Evolutionary conservation across 202 grass and related monocot species (phyloP), one percentile per base, ranked within the genome.

Genomic region (Carex arenaria): DNA sequence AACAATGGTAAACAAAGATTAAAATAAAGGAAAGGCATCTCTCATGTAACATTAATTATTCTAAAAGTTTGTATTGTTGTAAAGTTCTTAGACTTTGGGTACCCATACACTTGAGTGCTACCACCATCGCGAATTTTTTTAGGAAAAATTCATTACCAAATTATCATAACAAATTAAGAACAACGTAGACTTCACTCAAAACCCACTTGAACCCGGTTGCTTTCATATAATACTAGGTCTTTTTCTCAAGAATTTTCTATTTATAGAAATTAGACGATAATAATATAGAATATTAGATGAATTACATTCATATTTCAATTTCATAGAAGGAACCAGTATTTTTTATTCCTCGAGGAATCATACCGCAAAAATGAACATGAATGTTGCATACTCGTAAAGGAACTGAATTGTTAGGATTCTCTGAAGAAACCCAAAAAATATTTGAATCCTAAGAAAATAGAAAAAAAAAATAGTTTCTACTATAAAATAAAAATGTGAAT

Each of bases 71-170:
- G 28, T 10, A 6, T 5, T 47, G n/a, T 80, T 80, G 59, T 14
- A 23, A 30, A 80, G 78, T 31, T 19, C 60, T 82, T 82, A 64
- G 88, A 87, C 81, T 85, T 89, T 87, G 68, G 32, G 28, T 45
- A 18, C 56, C 67, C 11, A 79, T 55, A 64, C 86, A 88, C 89
- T 86, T 75, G 80, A 81, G 78, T 76, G 31, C 83, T 67, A 13
- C 66, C 76, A 79, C 84, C 72, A 80, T 59, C 67, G 65, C 32
- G 7, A 3, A 28, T 34, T 54, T 80, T 34, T 54, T 80, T 42
- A 80, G 32, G 18, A 60, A 28, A 34, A 22, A 76, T 76, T 55
- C 55, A 75, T 17, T 57, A 15, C 30, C 22, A 32, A 76, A 76
- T 76, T 76, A 56, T 76, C 17, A 31, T 47, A 76, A 76, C 72